phyloP scores from a whole-genome alignment of 129 eudicot genomes.

The Helianthus tuberosus region DNA sequence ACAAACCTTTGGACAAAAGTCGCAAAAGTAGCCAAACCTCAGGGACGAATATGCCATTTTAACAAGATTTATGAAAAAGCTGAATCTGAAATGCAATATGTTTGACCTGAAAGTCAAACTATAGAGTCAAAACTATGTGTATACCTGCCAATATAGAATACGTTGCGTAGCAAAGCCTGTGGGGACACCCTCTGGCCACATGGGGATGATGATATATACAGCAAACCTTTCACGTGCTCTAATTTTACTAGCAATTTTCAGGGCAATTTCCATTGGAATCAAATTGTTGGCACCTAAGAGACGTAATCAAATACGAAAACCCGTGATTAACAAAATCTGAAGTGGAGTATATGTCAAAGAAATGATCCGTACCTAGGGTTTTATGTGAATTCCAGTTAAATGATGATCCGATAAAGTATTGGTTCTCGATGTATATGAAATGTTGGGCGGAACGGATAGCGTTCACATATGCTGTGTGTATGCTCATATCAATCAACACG shows the following conservation, averaged over 20 bases:
- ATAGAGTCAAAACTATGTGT: neutral
- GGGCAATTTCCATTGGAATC: constrained; percentile 91
- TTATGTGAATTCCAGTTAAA: constrained; percentile 71
- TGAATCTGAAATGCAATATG: too few relatives aligned
- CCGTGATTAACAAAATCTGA: constrained; percentile 14
- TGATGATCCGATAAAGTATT: constrained; percentile 88
- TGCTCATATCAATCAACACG: constrained; percentile 89
- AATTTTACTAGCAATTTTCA: constrained; percentile 74
- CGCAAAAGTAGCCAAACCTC: too few relatives aligned
- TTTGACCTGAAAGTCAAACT: too few relatives aligned
- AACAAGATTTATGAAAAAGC: too few relatives aligned
- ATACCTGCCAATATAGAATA: constrained; percentile 89
- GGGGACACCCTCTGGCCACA: constrained; percentile 99
- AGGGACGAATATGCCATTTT: too few relatives aligned
- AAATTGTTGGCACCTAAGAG: constrained; percentile 84
- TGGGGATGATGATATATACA: constrained; percentile 81
- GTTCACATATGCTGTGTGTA: constrained; percentile 84
- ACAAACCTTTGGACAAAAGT: too few relatives aligned
- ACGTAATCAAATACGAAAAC: constrained; percentile 13
- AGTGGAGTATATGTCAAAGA: constrained; percentile 9
- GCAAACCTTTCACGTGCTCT: constrained; percentile 88
- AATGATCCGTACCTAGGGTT: constrained; percentile 56
- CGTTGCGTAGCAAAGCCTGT: constrained; percentile 79
- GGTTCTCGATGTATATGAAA: constrained; percentile 85
- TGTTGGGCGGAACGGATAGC: constrained; percentile 93